Evolutionary conservation across 2,329 filamentous ascomycete species (phyloP), one percentile per base, ranked within the genome.

Genomic region (Epichloe gansuensis): DNA sequence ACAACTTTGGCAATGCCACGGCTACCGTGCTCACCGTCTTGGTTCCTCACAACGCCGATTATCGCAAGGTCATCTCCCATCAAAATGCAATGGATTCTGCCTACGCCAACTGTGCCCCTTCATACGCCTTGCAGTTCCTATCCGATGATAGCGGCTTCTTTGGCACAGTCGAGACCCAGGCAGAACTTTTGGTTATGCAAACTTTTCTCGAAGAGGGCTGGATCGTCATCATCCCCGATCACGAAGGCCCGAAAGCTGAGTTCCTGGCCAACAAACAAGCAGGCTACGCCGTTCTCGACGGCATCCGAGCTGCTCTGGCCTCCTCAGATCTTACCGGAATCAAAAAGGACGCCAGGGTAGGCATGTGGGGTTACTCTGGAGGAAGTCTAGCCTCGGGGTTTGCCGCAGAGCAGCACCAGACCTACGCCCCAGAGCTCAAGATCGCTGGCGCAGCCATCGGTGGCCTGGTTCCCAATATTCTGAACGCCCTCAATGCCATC

Each of bases 181-280:
- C 50, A 6, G 59, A 63, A 55, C 41, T 62, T 0, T 46, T 64
- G 8, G 46, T 63, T 7, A 54, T 61, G 3, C 55, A 62, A n/a
- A 49, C 52, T 2, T 57, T 55, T 2, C 68, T 78, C 2, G 63
- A 62, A 5, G 53, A 66, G 57, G 74, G 75, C 6, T 77, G 73
- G 73, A 63, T 72, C n/a, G 71, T 78, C n/a, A 71, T 68, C 15
- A 59, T 73, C 65, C 73, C 75, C 0, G 76, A 79, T 56, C 72
- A 68, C 50, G 67, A 74, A 50, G 72, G 73, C 0, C 70, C 70
- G 3, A 59, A 63, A 9, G 72, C 69, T 1, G 65, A 70, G 1
- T 77, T 71, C 55, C 60, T 67, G 1, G 68, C 69, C 3, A 70
- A 69, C 38, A 61, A 64, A 7, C 61, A 69, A n/a, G 68, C 67